A percentile compares a stretch with the other conserved stretches of the same genome.
These are phyloP conservation scores for Wilhelminamyces savonicus DNA, from an alignment of 805 yeast species.

Conservation along the genomic window DNA sequence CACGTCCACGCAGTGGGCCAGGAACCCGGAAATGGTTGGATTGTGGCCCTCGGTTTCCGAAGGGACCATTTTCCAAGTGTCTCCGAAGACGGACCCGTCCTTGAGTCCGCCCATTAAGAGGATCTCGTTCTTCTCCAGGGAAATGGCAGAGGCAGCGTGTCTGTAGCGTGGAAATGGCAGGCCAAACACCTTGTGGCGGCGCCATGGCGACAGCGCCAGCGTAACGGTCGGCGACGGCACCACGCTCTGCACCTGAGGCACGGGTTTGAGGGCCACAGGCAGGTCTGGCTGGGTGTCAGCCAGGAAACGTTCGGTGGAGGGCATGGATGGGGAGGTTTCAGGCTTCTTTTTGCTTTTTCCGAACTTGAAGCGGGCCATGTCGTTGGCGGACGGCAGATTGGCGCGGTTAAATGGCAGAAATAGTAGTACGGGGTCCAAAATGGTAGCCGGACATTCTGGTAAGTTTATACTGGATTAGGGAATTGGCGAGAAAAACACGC, in stretches of 20 bases:
- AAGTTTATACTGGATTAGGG: too few species aligned
- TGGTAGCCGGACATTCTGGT: too few species aligned
- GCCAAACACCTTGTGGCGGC: constrained; percentile 50
- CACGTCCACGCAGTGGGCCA: constrained; percentile 28
- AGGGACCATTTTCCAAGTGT: constrained; percentile 83
- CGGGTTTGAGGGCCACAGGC: constrained; percentile 7
- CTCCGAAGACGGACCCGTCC: constrained; percentile 89
- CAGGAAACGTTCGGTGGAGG: constrained; percentile 6
- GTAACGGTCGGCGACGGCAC: neutral
- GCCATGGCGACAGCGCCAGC: constrained; percentile 52
- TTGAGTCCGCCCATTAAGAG: constrained; percentile 93
- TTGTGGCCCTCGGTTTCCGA: constrained; percentile 18
- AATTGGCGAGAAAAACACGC: too few species aligned
- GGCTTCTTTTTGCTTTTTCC: constrained; percentile 40
- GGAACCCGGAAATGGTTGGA: constrained; percentile 18
- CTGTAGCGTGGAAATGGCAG: constrained; percentile 95
- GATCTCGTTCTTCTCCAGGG: constrained; percentile 75
- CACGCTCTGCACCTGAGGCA: constrained; percentile 2
- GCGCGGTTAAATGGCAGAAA: too few species aligned
- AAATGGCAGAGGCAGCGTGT: constrained; percentile 66
- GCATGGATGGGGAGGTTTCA: constrained; percentile 10
- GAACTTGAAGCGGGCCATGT: constrained; percentile 59
- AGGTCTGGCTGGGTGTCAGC: constrained; percentile 6
- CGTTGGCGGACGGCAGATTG: too few species aligned
- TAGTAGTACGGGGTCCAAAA: too few species aligned